These are phyloP conservation scores for Hypoxylon sp. DNA, from an alignment of 2,329 filamentous ascomycete genomes.

Conservation along the genomic window DNA sequence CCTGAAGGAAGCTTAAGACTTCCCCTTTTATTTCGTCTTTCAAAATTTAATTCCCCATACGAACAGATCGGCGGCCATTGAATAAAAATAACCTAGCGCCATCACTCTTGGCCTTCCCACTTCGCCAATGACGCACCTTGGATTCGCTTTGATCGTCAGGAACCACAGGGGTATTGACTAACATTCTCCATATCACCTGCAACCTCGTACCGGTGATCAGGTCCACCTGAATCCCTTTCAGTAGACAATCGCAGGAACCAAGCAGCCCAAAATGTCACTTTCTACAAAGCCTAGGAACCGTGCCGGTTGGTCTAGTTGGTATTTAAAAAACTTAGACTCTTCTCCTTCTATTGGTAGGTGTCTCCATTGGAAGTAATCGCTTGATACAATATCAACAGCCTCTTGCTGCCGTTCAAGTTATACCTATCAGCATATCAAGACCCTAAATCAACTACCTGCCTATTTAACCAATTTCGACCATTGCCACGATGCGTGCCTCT, in stretches of 20 bases:
- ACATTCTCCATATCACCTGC: conserved; percentile 38
- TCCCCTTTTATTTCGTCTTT: conserved; percentile 35
- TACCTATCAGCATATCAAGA: background rate
- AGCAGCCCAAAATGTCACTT: conserved; percentile 23
- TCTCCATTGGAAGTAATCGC: background rate
- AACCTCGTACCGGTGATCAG: conserved; percentile 27
- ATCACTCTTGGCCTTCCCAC: conserved; percentile 31
- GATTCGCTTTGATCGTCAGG: conserved; percentile 33
- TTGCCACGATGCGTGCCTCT: conserved; percentile 42
- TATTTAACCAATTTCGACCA: background rate
- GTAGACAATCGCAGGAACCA: conserved; percentile 30
- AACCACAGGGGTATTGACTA: conserved; percentile 37
- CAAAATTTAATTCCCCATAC: conserved; percentile 22
- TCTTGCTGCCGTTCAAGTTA: conserved; percentile 2
- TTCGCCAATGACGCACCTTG: conserved; percentile 35
- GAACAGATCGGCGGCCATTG: conserved; percentile 31
- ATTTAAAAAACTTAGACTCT: conserved; percentile 20
- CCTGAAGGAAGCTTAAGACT: conserved; percentile 9
- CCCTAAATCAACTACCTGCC: background rate
- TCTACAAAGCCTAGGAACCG: conserved; percentile 15
- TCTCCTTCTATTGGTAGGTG: background rate
- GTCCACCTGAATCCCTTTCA: conserved; percentile 24
- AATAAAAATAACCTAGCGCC: conserved; percentile 30
- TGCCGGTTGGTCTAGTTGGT: conserved; percentile 6
- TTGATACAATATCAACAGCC: background rate